A percentile compares a stretch with the other conserved stretches of the same genome.
phyloP scores from a whole-genome alignment of 2,329 filamentous ascomycete species.

The Capronia coronata region DNA sequence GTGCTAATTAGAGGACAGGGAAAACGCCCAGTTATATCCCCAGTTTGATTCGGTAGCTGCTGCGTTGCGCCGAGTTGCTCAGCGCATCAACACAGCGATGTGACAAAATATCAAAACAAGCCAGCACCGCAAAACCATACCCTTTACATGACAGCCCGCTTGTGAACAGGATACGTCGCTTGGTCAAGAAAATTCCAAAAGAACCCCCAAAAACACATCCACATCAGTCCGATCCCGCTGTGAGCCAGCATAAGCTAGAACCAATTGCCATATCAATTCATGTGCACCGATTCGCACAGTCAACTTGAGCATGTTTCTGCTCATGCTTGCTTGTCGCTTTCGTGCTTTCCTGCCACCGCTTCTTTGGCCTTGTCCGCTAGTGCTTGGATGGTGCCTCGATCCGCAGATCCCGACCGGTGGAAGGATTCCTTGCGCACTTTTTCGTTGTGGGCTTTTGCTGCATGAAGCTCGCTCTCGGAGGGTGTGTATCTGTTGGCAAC shows the following conservation, averaged over 20 bases:
- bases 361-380: constrained; percentile 52
- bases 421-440: constrained; percentile 29
- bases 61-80: not conserved
- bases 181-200: no score
- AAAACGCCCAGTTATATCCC: not conserved
- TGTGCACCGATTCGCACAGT: no score
- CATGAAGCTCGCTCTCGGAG: constrained; percentile 29
- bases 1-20: not conserved
- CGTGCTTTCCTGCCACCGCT: constrained; percentile 11
- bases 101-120: not conserved
- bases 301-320: no score
- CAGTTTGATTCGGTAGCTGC: not conserved
- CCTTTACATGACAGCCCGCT: not conserved
- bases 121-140: not conserved
- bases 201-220: not conserved
- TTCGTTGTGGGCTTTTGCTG: constrained; percentile 32
- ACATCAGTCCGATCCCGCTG: no score
- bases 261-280: not conserved
- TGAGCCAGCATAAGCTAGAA: no score
- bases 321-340: not conserved
- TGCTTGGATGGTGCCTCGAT: constrained; percentile 34
- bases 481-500: constrained; percentile 29
- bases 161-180: no score
- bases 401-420: constrained; percentile 24
- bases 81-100: not conserved